Evolutionary conservation across 306 rosid genomes (phyloP).

Genomic region (Prunus dulcis): DNA sequence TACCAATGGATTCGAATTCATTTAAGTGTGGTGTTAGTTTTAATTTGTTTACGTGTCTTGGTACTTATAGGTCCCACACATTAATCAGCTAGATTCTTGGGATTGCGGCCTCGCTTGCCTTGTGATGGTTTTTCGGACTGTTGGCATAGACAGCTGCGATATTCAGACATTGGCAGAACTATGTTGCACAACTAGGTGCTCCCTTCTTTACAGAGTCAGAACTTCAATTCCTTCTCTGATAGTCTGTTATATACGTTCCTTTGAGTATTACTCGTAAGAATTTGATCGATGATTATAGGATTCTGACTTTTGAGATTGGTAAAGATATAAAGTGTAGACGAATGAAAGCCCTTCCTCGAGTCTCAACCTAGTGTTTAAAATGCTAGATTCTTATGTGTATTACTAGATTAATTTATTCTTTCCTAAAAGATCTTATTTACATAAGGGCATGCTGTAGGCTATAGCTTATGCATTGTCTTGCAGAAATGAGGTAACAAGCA

Average conservation of each 20-base stretch:
- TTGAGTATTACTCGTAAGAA: slow-evolving; percentile 4
- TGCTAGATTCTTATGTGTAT: neutral
- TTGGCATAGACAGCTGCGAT: slow-evolving; percentile 51
- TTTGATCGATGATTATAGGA: neutral
- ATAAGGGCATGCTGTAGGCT: neutral
- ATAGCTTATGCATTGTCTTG: neutral
- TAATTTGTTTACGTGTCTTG: slow-evolving; percentile 11
- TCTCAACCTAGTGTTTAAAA: neutral
- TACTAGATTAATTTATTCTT: neutral
- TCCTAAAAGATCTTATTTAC: neutral
- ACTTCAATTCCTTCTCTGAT: slow-evolving; percentile 23
- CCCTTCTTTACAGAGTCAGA: slow-evolving; percentile 17
- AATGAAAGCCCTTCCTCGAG: neutral
- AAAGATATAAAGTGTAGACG: neutral
- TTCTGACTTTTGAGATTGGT: slow-evolving; percentile 13
- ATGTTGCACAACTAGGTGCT: slow-evolving; percentile 78
- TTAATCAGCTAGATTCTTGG: slow-evolving; percentile 84
- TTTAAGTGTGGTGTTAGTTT: neutral
- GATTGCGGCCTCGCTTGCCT: slow-evolving; percentile 98
- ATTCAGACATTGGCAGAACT: slow-evolving; percentile 61
- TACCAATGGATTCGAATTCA: neutral
- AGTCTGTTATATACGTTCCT: slow-evolving; percentile 19
- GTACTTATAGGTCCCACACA: slow-evolving; percentile 74
- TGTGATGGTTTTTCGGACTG: slow-evolving; percentile 65
- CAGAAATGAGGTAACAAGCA: neutral